Conservation (phyloP, 192 early-diverging fungal species). For the Coemansia sp. region DNA sequence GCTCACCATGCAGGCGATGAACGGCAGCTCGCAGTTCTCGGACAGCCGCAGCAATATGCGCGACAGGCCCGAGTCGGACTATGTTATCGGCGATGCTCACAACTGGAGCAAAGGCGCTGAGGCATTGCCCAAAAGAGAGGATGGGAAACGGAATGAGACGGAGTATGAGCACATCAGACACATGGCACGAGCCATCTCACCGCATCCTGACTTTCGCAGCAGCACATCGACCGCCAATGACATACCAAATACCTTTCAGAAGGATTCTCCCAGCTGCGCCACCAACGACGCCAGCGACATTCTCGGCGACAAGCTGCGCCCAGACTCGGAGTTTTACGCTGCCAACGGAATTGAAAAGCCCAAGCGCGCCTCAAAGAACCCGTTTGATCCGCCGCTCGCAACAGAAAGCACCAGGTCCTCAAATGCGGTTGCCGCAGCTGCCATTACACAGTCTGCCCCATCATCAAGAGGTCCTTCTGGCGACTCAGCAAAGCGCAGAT, state of each 20-base stretch:
- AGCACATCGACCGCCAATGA: background rate
- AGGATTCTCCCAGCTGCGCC: background rate
- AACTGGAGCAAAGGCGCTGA: background rate
- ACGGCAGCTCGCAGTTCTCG: background rate
- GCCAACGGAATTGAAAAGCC: background rate
- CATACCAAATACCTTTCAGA: background rate
- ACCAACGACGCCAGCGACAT: conserved; percentile 12
- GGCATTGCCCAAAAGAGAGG: too few relatives aligned
- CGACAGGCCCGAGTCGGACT: conserved; percentile 12
- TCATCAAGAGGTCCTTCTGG: background rate
- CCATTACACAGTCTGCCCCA: background rate
- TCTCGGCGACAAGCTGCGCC: conserved; percentile 25
- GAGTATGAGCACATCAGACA: conserved; percentile 14
- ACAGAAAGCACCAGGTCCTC: background rate
- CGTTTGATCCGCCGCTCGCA: conserved; percentile 3
- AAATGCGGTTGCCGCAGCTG: background rate
- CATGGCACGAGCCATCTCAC: conserved; percentile 30
- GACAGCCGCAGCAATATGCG: background rate
- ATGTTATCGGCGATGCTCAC: conserved; percentile 17
- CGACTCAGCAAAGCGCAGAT: background rate
- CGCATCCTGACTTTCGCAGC: conserved; percentile 18
- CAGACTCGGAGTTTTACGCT: conserved; percentile 1
- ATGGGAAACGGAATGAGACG: background rate
- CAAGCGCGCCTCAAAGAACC: background rate
- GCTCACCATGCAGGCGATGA: conserved; percentile 31